Base-by-base conservation (phyloP, 345 rosid species). In the Eucalyptus camaldulensis region DNA sequence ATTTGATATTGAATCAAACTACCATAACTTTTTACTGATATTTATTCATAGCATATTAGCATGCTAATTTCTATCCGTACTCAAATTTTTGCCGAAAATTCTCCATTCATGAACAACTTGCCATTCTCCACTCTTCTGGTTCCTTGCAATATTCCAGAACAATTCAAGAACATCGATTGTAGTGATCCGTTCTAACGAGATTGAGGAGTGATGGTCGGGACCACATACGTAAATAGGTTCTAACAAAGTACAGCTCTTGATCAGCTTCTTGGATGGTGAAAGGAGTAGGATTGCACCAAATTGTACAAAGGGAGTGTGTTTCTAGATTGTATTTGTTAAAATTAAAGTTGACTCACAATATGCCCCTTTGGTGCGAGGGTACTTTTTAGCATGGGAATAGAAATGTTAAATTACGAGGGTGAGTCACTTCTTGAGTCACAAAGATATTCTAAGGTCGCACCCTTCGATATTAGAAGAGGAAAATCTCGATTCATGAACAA, bases 401-500 rank as follows among this genome's bases (percentile, higher is more conserved):
- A 0, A 27, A 0, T 62, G 33, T 62, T 62, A 62, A 62, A 24
- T 25, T 56, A 2, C 3, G 13, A 10, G 13, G 29, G 62, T 0
- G 29, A 56, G 29, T 56, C 62, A 56, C 62, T 56, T 56, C 62
- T 56, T 24, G 13, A 24, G 62, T 56, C 29, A 56, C 29, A 24
- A 10, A 56, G 1, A 56, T 24, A 2, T 56, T 56, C 13, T 56
- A 24, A 56, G 29, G 29, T 10, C 6, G 3, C 62, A 56, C 13
- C 60, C 2, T 56, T 56, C 13, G 6, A 56, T 56, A 56, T 10
- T 24, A 56, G 62, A 24, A 56, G 29, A 22, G 62, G 27, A 56
- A 56, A 56, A 24, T 24, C 62, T 56, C 6, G 13, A 56, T 24
- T 56, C 6, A 24, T 10, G 62, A 56, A 24, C 29, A 9, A 24